Evolutionary conservation across 805 yeast genomes (phyloP).

Genomic region (Teunomyces kruisii): DNA sequence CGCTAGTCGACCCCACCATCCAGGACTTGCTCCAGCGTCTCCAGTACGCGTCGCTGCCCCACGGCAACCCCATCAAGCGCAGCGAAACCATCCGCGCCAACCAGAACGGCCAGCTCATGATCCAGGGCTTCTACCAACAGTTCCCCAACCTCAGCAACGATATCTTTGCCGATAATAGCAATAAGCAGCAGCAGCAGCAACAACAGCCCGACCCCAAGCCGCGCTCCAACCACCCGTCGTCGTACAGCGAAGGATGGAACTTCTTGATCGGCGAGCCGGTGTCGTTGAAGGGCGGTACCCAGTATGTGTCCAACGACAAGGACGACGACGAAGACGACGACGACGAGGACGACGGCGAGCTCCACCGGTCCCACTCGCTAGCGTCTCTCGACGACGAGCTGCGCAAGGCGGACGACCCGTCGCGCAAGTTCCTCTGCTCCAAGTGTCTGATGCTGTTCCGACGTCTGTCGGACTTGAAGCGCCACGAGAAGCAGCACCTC

Average conservation of each 20-base stretch:
- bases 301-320: constrained; percentile 1
- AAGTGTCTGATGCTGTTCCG: constrained; percentile 65
- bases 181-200: not conserved
- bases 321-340: constrained; percentile 8
- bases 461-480: constrained; percentile 65
- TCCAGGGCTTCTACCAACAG: constrained; percentile 39
- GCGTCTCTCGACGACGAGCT: not conserved
- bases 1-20: constrained; percentile 61
- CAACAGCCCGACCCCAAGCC: not conserved
- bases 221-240: constrained; percentile 12
- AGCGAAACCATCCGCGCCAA: constrained; percentile 34
- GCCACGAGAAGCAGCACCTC: constrained; percentile 76
- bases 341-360: constrained; percentile 5
- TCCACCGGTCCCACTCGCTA: not conserved
- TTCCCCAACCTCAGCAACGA: constrained; percentile 47
- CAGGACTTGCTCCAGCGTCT: constrained; percentile 56
- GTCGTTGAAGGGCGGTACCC: constrained; percentile 11
- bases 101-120: constrained; percentile 42
- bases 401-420: constrained; percentile 9
- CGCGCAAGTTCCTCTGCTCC: constrained; percentile 52
- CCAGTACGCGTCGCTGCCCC: constrained; percentile 60
- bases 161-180: constrained; percentile 23
- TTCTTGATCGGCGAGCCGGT: constrained; percentile 27
- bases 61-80: constrained; percentile 49
- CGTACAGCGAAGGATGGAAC: constrained; percentile 33